Evolutionary conservation across 345 rosid species (phyloP).

Genomic region (Heritiera littoralis): DNA sequence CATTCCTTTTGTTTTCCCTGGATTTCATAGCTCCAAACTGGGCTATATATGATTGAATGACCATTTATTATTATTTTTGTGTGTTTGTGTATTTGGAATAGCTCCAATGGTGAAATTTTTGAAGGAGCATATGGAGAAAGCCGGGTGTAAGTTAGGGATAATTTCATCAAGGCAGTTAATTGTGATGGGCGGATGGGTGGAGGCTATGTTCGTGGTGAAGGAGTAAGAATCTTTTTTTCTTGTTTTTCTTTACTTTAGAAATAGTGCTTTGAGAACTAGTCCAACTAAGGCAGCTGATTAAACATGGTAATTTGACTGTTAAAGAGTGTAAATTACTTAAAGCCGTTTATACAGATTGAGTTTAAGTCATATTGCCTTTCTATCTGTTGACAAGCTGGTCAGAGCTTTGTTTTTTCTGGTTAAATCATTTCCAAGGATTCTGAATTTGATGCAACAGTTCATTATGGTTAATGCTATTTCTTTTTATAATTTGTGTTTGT

Average conservation of each 20-base stretch:
- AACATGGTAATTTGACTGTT: background rate
- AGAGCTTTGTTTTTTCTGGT: background rate
- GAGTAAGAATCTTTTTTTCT: conserved; percentile 51
- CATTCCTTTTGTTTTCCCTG: background rate
- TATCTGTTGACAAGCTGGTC: background rate
- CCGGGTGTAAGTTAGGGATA: conserved; percentile 78
- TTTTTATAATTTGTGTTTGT: conserved; percentile 11
- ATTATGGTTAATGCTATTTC: background rate
- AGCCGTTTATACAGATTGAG: background rate
- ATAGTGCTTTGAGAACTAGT: background rate
- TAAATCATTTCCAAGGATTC: background rate
- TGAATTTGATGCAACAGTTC: background rate
- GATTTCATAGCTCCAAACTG: conserved; percentile 1
- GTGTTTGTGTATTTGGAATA: conserved; percentile 22
- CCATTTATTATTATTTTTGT: background rate
- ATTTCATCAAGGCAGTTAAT: conserved; percentile 67
- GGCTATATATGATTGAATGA: conserved; percentile 9
- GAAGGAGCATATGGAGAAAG: conserved; percentile 82
- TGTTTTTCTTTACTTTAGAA: background rate
- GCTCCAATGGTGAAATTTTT: conserved; percentile 85
- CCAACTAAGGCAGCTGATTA: background rate
- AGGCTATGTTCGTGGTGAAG: conserved; percentile 61
- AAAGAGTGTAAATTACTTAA: background rate
- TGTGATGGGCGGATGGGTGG: conserved; percentile 60
- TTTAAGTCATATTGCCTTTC: background rate